Evolutionary conservation across 2,329 filamentous ascomycete genomes (phyloP), one percentile per base, ranked within the genome.

Genomic region (Chrysoporthe austroafricana): DNA sequence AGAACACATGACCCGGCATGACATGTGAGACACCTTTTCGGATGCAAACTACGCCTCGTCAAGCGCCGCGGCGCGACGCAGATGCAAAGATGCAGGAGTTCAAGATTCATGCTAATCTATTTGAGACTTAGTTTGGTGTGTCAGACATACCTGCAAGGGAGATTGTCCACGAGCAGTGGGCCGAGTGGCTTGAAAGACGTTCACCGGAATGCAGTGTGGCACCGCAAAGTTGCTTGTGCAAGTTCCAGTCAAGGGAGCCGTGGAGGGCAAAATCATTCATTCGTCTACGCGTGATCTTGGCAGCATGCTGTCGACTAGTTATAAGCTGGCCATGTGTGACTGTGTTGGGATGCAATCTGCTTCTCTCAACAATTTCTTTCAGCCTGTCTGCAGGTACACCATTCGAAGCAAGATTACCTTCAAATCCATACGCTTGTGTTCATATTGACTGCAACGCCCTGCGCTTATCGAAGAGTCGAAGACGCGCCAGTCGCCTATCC

Each of bases 91-190:
- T 26, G 26, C 26, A 26, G 26, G 48, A 32, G 26, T 9, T 34
- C 21, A 32, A 16, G 13, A 34, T 32, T 4, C 50, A 54, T 54
- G 13, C 50, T 54, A 34, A 26, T 13, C 50, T 54, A 14, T 14
- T 32, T 54, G 11, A 21, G 11, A 13, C 16, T 39, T 18, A 39
- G 34, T 57, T 39, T 4, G 14, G 26, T 48, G 26, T 46, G 43
- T 61, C 42, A 61, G 43, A 61, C 43, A 61, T 48, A 43, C 26
- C 59, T 18, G 59, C 59, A 61, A 61, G 59, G 59, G 59, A 54
- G 32, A 11, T 7, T 16, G 3, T 18, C 13, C 16, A 18, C 4
- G 7, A 6, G 34, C 18, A 61, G 59, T 61, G 43, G 59, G 26
- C 26, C 26, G 26, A 26, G 26, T 26, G 26, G 43, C 48, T 54